Evolutionary conservation across 2,329 filamentous ascomycete genomes (phyloP), one percentile per base, ranked within the genome.

Genomic region (Colletotrichum phormii): DNA sequence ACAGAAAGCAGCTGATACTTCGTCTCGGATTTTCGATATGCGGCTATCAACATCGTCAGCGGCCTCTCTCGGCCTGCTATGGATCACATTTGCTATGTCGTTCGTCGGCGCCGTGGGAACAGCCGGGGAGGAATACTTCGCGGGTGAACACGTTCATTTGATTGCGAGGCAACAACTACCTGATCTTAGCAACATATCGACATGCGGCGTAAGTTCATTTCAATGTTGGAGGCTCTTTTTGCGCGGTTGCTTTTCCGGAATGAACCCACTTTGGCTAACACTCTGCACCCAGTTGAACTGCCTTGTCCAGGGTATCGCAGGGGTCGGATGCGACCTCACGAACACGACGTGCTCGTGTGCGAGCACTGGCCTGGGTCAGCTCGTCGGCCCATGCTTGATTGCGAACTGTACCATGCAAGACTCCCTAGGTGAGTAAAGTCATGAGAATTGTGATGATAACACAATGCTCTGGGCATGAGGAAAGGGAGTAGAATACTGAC

Each of bases 371-470:
- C 71, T 75, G 8, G 64, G 59, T 4, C 71, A 67, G 15, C 15
- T 66, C 9, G 53, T 67, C 8, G 73, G 51, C 3, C 42, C 58
- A 9, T 75, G 73, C 31, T 5, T 75, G 29, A n/a, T 71, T 12
- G 73, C 66, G 1, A 75, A 75, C 5, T 75, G 73, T 33, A 75
- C 73, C 5, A 73, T 73, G 73, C 71, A 75, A 18, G 73, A 75
- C 18, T 71, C 73, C n/a, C 31, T 75, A 12, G 73, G 73, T 75
- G 37, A 2, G 62, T 46, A 4, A 8, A 9, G n/a, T 18, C 9
- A 29, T 29, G 26, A 24, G 11, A 6, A 3, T 1, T 6, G 9
- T 7, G 3, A 13, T 31, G 61, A 12, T 35, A 22, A 2, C 18
- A 15, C 18, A 9, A 4, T 29, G 26, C 0, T 11, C 33, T 12